Evolutionary conservation across 306 rosid genomes (phyloP), one percentile per base, ranked within the genome.

Genomic region (Arachis stenosperma): DNA sequence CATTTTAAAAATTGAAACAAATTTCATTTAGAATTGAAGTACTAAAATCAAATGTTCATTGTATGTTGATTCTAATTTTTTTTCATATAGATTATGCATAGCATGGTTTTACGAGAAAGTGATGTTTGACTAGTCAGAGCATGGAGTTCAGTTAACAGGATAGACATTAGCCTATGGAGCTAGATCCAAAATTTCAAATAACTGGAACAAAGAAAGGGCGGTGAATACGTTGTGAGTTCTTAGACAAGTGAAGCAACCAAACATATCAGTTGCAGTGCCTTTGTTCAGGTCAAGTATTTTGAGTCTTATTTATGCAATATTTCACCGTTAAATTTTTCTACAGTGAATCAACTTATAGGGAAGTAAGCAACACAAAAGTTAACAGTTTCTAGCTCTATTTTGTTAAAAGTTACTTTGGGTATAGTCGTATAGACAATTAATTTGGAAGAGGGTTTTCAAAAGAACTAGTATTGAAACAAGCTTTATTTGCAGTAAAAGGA

Each of bases 71-170:
- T 10, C 54, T 2, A 30, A 27, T 11, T 67, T 67, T 37, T 9
- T 59, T 82, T 14, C 48, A 13, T 51, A 51, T 29, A 12, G 13
- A 36, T 6, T 47, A 47, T 48, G 43, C 71, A 29, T 48, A 61
- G n/a, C 66, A 61, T 85, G 63, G 75, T 85, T 86, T 43, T 90
- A 86, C 48, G 88, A 82, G 69, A 88, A 84, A 81, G 83, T 43
- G 87, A 81, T 37, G 84, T 84, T 11, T 86, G 42, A 12, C 39
- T 5, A n/a, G 41, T 13, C 27, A 15, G 12, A 46, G 30, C 27
- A 4, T 67, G 59, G 29, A 6, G 46, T 50, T 30, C 58, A 48
- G 22, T 17, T 66, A 12, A 27, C 12, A 48, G 59, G 42, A 43
- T 40, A 51, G 85, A 84, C 78, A 79, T 85, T 48, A 86, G 83